Base-by-base conservation (phyloP, 2,329 filamentous ascomycete species). In the Trichoderma sp. region DNA sequence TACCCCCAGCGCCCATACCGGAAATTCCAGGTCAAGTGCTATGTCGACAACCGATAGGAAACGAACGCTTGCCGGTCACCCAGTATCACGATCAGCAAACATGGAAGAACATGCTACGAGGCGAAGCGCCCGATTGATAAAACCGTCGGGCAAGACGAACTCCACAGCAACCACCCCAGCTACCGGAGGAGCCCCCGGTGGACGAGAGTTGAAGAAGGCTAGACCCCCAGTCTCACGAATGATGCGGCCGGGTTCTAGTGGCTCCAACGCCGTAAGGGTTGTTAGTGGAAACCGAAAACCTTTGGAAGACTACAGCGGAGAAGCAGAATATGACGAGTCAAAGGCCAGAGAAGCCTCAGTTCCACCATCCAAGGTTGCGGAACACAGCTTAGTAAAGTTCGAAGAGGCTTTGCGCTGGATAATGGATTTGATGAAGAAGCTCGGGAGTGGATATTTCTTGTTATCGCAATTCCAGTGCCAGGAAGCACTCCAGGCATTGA, bases 231-330 rank as follows among this genome's bases (percentile, higher is more conserved):
- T 89, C 68, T 88, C 88, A 57, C 76, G 91, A 81, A 79, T 90
- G 80, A 75, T 94, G 84, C 85, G 91, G 81, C 80, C 91, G 80
- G 83, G 87, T 76, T 80, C 91, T 16, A 89, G 89, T 70, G 83
- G 87, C 19, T 88, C 92, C 4, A 93, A 87, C 66, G 92, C 96
- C 49, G 93, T 93, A 21, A 88, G 94, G 74, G 92, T 95, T 68
- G 93, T 97, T 56, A 97, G 94, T 78, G 94, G 94, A 27, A 97
- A 96, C 77, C 88, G 94, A 69, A 97, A 96, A 78, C 90, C 90
- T 3, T 72, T 86, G 27, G 87, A 89, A 59, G 87, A 91, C 63
- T 88, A 91, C 70, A 83, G 84, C 49, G 87, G 90, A 82, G 92
- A 95, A 68, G 79, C 89, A 40, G 91, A 96, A 71, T 83, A 87